These are phyloP conservation scores for Xylaria cubensis DNA, from an alignment of 495 filamentous ascomycete genomes.

Conservation along the genomic window DNA sequence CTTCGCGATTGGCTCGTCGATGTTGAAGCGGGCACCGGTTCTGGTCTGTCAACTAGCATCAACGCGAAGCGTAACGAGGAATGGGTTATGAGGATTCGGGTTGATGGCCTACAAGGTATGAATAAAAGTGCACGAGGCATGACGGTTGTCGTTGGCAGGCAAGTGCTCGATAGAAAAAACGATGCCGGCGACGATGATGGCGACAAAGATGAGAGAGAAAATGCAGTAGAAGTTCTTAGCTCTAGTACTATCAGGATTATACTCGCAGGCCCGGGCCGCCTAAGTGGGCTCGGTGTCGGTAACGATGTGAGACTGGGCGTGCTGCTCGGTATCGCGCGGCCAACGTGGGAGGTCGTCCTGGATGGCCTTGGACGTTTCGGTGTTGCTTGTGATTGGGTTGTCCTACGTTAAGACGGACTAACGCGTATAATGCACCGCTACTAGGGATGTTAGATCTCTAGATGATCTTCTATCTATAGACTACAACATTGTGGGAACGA, in stretches of 20 bases:
- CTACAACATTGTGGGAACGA: not conserved
- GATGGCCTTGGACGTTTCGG: constrained; percentile 45
- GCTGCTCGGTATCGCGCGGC: constrained; percentile 46
- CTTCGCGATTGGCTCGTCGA: constrained; percentile 56
- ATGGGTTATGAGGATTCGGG: constrained; percentile 34
- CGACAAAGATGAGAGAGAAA: not conserved
- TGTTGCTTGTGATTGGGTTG: constrained; percentile 54
- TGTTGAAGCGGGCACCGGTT: constrained; percentile 41
- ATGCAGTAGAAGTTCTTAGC: not conserved
- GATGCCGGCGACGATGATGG: not conserved
- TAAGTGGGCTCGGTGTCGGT: constrained; percentile 36
- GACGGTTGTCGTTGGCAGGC: constrained; percentile 29
- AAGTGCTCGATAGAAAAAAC: not conserved
- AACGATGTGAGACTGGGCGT: constrained; percentile 36
- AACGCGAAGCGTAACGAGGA: constrained; percentile 21
- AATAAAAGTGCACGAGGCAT: constrained; percentile 25
- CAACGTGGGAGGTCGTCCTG: constrained; percentile 53
- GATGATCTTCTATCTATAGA: not conserved
- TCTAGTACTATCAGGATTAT: constrained; percentile 31
- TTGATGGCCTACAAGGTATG: constrained; percentile 32
- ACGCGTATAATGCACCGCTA: not conserved
- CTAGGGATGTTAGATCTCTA: not conserved
- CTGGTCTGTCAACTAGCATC: constrained; percentile 16
- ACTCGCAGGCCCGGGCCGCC: constrained; percentile 49
- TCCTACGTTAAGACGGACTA: constrained; percentile 26